Evolutionary conservation across 345 rosid genomes (phyloP), one percentile per base, ranked within the genome.

Genomic region (Passiflora organensis): DNA sequence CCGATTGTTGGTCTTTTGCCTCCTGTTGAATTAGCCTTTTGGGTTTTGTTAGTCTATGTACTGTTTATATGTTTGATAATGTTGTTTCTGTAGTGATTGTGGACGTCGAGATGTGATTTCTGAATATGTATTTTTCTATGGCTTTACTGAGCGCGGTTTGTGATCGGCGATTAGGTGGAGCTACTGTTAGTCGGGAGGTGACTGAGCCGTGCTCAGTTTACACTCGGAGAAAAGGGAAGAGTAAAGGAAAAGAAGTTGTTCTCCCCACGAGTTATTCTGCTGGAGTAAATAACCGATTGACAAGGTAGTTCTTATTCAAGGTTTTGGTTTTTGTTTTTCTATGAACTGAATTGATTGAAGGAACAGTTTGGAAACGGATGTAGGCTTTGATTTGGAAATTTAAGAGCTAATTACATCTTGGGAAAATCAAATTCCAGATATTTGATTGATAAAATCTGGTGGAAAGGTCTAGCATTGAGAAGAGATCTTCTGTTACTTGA

Each of bases 131-230:
- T n/a, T n/a, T n/a, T n/a, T n/a, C n/a, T n/a, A n/a, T n/a, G n/a
- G n/a, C n/a, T n/a, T n/a, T n/a, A n/a, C n/a, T n/a, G n/a, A n/a
- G n/a, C n/a, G n/a, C n/a, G n/a, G n/a, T n/a, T n/a, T n/a, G n/a
- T 13, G 15, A 10, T 13, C 17, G 14, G 16, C 28, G 17, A n/a
- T 24, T 39, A 63, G 68, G 47, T 48, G 10, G 13, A 39, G 42
- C 25, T 8, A 2, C 34, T 28, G 3, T 8, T 18, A 15, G 34
- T 42, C 17, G 4, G 47, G 43, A 48, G 41, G 16, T 43, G 44
- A 36, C 36, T 10, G 79, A 67, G 77, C 79, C 76, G 15, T n/a
- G 48, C 55, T 63, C 83, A 0, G 72, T 79, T 61, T 75, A 75
- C 72, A 44, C 62, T 18, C 48, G 77, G 65, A 71, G 71, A 62